These are phyloP conservation scores for Trichoderma brevicompactum DNA, from an alignment of 2,329 filamentous ascomycete genomes.

Conservation along the genomic window DNA sequence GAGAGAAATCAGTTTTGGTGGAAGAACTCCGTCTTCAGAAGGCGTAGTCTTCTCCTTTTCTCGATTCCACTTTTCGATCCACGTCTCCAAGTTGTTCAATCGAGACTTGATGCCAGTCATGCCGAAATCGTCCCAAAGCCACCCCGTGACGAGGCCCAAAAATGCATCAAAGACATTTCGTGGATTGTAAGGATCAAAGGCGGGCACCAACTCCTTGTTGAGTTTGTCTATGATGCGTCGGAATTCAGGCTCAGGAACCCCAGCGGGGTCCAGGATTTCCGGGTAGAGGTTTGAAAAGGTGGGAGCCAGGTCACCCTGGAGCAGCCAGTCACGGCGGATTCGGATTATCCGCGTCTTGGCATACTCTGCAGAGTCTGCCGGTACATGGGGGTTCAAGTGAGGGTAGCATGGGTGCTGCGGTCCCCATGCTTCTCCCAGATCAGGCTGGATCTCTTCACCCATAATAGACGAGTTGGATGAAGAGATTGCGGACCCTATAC, in stretches of 20 bases:
- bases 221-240: constrained; percentile 78
- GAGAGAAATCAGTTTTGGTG: constrained; percentile 76
- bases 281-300: constrained; percentile 96
- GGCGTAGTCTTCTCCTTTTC: constrained; percentile 64
- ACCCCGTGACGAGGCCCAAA: constrained; percentile 82
- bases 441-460: constrained; percentile 67
- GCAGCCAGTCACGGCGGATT: constrained; percentile 88
- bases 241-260: constrained; percentile 85
- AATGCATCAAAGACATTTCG: constrained; percentile 80
- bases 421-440: constrained; percentile 82
- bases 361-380: constrained; percentile 74
- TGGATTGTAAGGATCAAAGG: constrained; percentile 77
- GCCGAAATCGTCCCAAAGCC: constrained; percentile 92
- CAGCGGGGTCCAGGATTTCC: constrained; percentile 85
- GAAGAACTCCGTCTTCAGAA: constrained; percentile 54
- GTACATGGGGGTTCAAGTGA: constrained; percentile 89
- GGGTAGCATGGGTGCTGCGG: constrained; percentile 93
- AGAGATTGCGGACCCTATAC: constrained; percentile 59
- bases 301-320: constrained; percentile 85
- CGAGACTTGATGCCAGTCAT: constrained; percentile 74
- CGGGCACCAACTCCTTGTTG: constrained; percentile 75
- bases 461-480: constrained; percentile 65
- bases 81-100: constrained; percentile 72
- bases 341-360: constrained; percentile 85
- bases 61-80: constrained; percentile 85